Base-by-base conservation (phyloP, 257 asterid species). In the Lycium barbarum region DNA sequence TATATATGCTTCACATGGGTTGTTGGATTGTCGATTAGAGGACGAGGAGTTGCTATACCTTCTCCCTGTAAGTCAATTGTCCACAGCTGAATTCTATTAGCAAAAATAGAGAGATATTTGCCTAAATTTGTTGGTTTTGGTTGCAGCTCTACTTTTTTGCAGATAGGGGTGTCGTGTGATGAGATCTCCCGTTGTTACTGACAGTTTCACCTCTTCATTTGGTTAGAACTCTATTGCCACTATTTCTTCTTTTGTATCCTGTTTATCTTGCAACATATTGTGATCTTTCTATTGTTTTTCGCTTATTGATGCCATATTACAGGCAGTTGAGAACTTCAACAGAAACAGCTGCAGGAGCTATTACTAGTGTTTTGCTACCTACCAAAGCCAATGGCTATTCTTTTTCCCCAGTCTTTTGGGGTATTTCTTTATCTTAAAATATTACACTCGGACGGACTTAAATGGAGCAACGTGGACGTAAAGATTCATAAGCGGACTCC, bases 161-260 rank as follows among this genome's bases (percentile, higher is more conserved):
- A 26, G 66, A 78, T 53, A 8, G 82, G 5, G 78, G 22, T 1
- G 1, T 70, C 26, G 0, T 7, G 4, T 40, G 43, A 65, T 26
- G 18, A 65, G 73, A 33, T 12, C 17, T 13, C 73, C 47, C 5
- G 43, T 66, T 35, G 66, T 20, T 22, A 74, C 81, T 22, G 12
- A 18, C 82, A 14, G 65, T 78, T 78, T 54, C 82, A 33, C 33
- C 62, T 53, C 45, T 78, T 78, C 82, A 8, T 51, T 40, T 14
- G 66, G 82, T 78, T 53, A 78, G 82, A 13, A 47, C 82, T 51
- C 81, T 26, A 11, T 62, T 62, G 70, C 71, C 9, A 76, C 14
- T 33, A 51, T 33, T 49, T 78, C 49, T 33, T 78, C 65, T 53
- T 53, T 78, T 2, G 8, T 26, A 26, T 49, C 12, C 55, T 49